phyloP scores from a whole-genome alignment of 306 rosid species.

The Gynostemma pentaphyllum region DNA sequence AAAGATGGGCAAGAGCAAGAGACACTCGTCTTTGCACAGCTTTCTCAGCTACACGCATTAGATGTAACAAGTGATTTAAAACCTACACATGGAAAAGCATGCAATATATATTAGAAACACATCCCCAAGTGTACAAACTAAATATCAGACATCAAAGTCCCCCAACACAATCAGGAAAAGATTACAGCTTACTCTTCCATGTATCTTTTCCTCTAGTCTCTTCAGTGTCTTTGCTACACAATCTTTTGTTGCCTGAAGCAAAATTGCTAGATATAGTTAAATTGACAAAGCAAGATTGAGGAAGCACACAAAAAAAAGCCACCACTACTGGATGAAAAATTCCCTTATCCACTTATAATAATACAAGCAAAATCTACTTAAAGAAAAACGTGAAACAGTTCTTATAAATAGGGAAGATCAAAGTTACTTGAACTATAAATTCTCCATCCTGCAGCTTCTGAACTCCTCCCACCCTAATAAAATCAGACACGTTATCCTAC shows the following conservation, averaged over 20 bases:
- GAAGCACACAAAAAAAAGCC: too few species aligned
- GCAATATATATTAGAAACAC: slow-evolving; percentile 20
- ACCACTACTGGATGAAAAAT: not conserved
- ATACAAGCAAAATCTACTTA: not conserved
- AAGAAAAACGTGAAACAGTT: not conserved
- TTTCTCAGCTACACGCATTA: slow-evolving; percentile 81
- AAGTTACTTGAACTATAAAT: slow-evolving; percentile 89
- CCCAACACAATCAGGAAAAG: not conserved
- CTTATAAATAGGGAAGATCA: not conserved
- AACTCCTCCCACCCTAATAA: slow-evolving; percentile 94
- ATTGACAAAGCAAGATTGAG: not conserved
- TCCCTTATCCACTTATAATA: slow-evolving; percentile 1
- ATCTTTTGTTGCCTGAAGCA: slow-evolving; percentile 88
- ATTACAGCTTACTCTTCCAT: slow-evolving; percentile 55
- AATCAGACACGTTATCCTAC: slow-evolving; percentile 94
- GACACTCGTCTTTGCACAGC: slow-evolving; percentile 75
- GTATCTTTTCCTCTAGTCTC: slow-evolving; percentile 96
- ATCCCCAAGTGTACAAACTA: not conserved
- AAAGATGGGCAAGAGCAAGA: slow-evolving; percentile 95
- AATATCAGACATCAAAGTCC: not conserved
- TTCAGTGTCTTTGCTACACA: slow-evolving; percentile 98
- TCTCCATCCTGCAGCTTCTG: slow-evolving; percentile 97
- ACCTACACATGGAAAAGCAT: slow-evolving; percentile 45
- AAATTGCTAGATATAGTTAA: not conserved
- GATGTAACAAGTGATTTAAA: slow-evolving; percentile 69